phyloP scores from a whole-genome alignment of 139 green algal species.

The Volvox africanus region DNA sequence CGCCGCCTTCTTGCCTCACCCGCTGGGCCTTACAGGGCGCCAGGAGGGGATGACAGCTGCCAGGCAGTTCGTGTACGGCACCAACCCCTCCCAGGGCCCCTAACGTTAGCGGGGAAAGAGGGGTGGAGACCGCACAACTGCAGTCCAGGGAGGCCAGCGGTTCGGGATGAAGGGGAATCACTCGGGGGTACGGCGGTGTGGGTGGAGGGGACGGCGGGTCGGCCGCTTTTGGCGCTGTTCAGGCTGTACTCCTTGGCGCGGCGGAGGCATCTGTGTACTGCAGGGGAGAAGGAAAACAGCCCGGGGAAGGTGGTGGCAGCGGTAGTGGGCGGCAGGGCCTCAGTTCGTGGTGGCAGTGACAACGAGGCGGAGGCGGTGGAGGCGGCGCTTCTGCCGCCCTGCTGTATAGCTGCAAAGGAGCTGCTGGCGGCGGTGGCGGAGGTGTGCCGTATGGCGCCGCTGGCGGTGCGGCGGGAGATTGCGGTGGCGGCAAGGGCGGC shows the following conservation, averaged over 20 bases:
- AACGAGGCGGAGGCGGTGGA: no score
- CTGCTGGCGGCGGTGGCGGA: conserved; percentile 14
- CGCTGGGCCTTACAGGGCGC: no score
- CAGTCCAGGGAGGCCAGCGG: no score
- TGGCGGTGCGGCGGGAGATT: background rate
- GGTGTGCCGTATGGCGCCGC: background rate
- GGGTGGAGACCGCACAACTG: no score
- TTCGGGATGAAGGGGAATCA: no score
- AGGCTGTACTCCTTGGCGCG: background rate
- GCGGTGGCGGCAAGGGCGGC: background rate
- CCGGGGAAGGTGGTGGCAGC: background rate
- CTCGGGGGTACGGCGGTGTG: background rate
- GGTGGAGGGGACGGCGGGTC: background rate
- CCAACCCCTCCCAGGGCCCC: no score
- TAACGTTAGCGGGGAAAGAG: no score
- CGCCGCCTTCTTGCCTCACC: background rate
- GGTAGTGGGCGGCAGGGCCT: background rate
- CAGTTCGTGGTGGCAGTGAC: background rate
- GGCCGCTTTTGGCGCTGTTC: conserved; percentile 4
- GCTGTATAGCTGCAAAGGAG: background rate
- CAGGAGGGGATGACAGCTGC: no score
- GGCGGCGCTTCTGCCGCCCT: background rate
- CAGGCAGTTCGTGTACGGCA: no score
- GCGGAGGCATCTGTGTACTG: background rate
- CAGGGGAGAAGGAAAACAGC: background rate